These are phyloP conservation scores for Berberis vulgaris DNA, from an alignment of 164 flowering plant genomes.

Conservation along the genomic window DNA sequence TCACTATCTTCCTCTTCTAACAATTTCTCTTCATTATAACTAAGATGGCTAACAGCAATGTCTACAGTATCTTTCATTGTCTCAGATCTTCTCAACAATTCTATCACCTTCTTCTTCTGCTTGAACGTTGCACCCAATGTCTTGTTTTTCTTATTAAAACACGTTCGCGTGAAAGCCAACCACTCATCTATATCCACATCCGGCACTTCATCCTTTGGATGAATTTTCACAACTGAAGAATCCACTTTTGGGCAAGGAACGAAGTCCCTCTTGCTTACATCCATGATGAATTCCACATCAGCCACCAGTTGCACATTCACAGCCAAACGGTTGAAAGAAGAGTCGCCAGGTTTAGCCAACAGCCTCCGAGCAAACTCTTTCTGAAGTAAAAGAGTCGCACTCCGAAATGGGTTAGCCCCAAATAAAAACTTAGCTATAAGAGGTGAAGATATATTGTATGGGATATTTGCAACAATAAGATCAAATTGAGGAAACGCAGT, in stretches of 20 bases:
- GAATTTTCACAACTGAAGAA: slow-evolving; percentile 70
- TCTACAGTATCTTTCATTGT: slow-evolving; percentile 8
- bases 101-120: slow-evolving; percentile 80
- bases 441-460: slow-evolving; percentile 82
- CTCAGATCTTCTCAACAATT: slow-evolving; percentile 35
- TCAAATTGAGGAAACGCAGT: slow-evolving; percentile 68
- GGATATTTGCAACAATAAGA: slow-evolving; percentile 86
- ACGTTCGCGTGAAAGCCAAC: slow-evolving; percentile 75
- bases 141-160: slow-evolving; percentile 85
- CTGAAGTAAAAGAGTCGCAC: slow-evolving; percentile 79
- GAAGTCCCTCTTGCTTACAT: slow-evolving; percentile 89
- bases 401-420: slow-evolving; percentile 40
- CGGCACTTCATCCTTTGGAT: slow-evolving; percentile 51
- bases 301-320: slow-evolving; percentile 85
- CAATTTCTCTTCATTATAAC: slow-evolving; percentile 10
- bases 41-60: neutral
- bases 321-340: slow-evolving; percentile 75
- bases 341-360: slow-evolving; percentile 78
- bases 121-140: slow-evolving; percentile 82
- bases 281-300: slow-evolving; percentile 69
- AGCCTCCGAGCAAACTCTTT: slow-evolving; percentile 85
- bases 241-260: slow-evolving; percentile 84
- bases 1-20: slow-evolving; percentile 16
- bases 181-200: slow-evolving; percentile 67
- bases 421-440: slow-evolving; percentile 64